Evolutionary conservation across 108 stramenopile species (phyloP).

Genomic region (Stephanodiscus minutulus): DNA sequence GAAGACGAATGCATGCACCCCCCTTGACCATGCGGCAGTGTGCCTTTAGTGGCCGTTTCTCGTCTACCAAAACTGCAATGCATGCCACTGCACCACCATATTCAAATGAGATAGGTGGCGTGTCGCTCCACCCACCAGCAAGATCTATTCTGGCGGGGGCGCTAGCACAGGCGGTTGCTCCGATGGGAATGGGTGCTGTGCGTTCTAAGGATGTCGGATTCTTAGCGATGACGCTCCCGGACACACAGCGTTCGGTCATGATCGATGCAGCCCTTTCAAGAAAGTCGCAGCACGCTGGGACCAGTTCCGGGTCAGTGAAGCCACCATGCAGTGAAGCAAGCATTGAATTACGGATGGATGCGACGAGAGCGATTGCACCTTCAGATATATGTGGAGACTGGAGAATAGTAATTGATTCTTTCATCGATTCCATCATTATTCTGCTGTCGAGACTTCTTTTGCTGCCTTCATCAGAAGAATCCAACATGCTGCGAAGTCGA

Average conservation of each 20-base stretch:
- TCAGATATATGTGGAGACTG: not conserved
- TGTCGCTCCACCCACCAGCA: slow-evolving; percentile 89
- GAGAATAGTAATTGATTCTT: not conserved
- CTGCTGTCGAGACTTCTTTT: not conserved
- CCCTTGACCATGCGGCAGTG: slow-evolving; percentile 55
- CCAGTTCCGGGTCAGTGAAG: not conserved
- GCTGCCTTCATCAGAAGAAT: not conserved
- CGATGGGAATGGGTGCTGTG: slow-evolving; percentile 20
- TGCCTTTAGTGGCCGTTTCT: slow-evolving; percentile 63
- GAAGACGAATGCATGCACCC: slow-evolving; percentile 49
- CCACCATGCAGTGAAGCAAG: not conserved
- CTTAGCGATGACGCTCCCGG: slow-evolving; percentile 9
- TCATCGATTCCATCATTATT: slow-evolving; percentile 5
- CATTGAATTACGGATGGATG: slow-evolving; percentile 2
- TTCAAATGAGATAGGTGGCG: slow-evolving; percentile 85
- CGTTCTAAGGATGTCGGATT: slow-evolving; percentile 1
- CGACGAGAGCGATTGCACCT: slow-evolving; percentile 4
- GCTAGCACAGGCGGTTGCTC: slow-evolving; percentile 56
- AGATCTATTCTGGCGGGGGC: slow-evolving; percentile 84
- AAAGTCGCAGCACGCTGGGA: slow-evolving; percentile 15
- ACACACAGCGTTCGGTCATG: slow-evolving; percentile 56
- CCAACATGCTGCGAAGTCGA: not conserved
- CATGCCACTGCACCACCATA: slow-evolving; percentile 74
- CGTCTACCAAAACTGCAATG: slow-evolving; percentile 70
- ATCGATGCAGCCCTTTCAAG: slow-evolving; percentile 46